Conservation (phyloP, 192 early-diverging fungal genomes). For the Coemansia sp. region DNA sequence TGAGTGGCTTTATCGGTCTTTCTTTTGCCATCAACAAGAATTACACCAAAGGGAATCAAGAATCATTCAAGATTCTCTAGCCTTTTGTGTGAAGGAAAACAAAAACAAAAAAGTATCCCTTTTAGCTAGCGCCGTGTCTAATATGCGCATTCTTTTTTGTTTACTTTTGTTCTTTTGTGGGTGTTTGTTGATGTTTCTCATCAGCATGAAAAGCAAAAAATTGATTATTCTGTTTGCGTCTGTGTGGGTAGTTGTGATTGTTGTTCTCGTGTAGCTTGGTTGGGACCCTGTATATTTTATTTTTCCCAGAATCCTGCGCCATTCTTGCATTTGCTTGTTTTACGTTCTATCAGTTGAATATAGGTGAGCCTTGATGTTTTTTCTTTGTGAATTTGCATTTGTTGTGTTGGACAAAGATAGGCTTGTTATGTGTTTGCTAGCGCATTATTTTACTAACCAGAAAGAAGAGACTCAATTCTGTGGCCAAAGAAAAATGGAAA, state of each 20-base stretch:
- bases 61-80: too few relatives aligned
- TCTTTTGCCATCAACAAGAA: not conserved
- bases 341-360: not conserved
- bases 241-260: not conserved
- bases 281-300: slow-evolving; percentile 1
- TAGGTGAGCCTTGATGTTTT: not conserved
- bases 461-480: too few relatives aligned
- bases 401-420: too few relatives aligned
- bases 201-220: not conserved
- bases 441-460: too few relatives aligned
- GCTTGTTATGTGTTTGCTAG: too few relatives aligned
- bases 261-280: not conserved
- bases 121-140: not conserved
- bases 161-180: not conserved
- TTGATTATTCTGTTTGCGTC: not conserved
- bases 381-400: too few relatives aligned
- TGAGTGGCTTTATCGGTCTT: not conserved
- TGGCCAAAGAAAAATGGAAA: too few relatives aligned
- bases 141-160: not conserved
- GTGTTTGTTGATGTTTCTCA: not conserved
- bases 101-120: not conserved
- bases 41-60: too few relatives aligned
- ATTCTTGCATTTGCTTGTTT: not conserved
- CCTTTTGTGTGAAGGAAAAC: not conserved
- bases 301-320: slow-evolving; percentile 8